Evolutionary conservation across 2,329 filamentous ascomycete species (phyloP), one percentile per base, ranked within the genome.

Genomic region (Ilyonectria destructans): DNA sequence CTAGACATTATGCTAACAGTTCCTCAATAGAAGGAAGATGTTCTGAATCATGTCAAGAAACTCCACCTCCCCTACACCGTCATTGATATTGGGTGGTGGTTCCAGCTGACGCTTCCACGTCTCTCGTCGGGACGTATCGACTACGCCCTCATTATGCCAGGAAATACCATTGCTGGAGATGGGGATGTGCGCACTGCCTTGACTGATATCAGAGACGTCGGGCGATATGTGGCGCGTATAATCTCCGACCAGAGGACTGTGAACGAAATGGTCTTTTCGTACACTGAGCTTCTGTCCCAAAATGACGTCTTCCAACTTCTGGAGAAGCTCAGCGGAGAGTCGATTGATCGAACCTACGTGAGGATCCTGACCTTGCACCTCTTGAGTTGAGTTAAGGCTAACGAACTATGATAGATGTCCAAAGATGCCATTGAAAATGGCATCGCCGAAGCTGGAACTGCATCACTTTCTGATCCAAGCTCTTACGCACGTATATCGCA

Each of bases 51-150:
- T 56, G 80, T 89, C 61, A 83, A 84, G 48, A 77, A 80, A 45
- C 72, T 85, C 0, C 75, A 80, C 45, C 80, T 90, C 0, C 85
- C 86, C 0, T 90, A 85, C 77, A 90, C 88, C 6, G 80, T 87
- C 73, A 83, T 90, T 54, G 87, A 90, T 71, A 82, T 88, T 10
- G 88, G 88, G 19, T 89, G 80, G 79, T 90, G 88, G 88, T 86
- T 87, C 73, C 86, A 89, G 72, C 69, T 86, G 26, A 78, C 79
- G 10, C 10, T 75, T 5, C 77, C 77, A 0, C 52, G 54, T 9
- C 46, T 79, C 0, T 69, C 76, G 0, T 80, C 77, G 1, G 76
- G 77, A 1, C 71, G 66, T 1, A 13, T 67, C 6, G 67, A 68
- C 35, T 52, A 54, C 33, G 80, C 79, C 33, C 72, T 81, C 66